A percentile compares a stretch with the other conserved stretches of the same genome.
Evolutionary conservation across 176 grass and related monocot species (phyloP).

Genomic region (Lolium rigidum): DNA sequence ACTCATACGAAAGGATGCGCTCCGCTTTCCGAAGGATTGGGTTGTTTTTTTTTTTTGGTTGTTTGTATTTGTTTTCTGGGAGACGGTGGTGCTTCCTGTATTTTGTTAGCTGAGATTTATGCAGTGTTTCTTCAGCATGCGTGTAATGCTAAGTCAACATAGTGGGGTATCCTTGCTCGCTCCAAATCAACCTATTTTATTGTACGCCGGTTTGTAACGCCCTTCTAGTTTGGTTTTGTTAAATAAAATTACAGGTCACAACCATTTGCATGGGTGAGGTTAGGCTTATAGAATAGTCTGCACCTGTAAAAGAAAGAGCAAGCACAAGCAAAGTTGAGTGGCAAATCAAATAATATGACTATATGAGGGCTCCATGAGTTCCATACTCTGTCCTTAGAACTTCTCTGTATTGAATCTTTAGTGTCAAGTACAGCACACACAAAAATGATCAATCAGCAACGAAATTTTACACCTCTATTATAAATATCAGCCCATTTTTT

Average conservation of each 20-base stretch:
- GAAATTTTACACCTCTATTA: neutral
- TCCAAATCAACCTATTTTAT: neutral
- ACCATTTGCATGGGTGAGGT: neutral
- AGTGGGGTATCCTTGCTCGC: neutral
- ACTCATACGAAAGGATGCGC: neutral
- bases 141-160: neutral
- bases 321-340: neutral
- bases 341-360: neutral
- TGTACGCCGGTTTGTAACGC: neutral
- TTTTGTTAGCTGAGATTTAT: neutral
- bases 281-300: neutral
- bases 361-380: neutral
- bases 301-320: neutral
- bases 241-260: neutral
- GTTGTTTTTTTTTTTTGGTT: no score
- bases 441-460: neutral
- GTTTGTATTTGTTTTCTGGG: neutral
- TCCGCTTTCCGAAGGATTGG: neutral
- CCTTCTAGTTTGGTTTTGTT: neutral
- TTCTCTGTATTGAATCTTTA: neutral
- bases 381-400: neutral
- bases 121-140: neutral
- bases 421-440: neutral
- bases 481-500: neutral
- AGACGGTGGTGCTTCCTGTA: neutral